Evolutionary conservation across 768 basidiomycete species (phyloP).

Genomic region (Wakefieldia striispora): DNA sequence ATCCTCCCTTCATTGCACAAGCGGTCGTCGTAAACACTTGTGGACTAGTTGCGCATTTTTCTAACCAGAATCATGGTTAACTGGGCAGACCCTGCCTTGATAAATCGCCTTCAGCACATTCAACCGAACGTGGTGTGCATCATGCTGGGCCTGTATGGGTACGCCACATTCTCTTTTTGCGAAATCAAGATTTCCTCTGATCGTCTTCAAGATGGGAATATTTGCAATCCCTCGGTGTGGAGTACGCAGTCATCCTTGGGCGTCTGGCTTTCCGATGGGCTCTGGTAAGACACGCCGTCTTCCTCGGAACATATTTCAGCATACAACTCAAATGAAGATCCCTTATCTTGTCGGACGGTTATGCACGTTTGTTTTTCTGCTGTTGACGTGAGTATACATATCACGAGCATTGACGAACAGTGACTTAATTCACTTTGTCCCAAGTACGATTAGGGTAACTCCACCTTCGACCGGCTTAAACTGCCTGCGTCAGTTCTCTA

Average conservation of each 20-base stretch:
- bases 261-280: slow-evolving; percentile 26
- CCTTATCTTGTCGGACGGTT: slow-evolving; percentile 25
- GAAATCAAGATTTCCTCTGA: background rate
- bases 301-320: background rate
- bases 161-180: background rate
- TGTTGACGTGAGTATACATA: slow-evolving; percentile 12
- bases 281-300: slow-evolving; percentile 14
- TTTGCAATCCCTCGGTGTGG: slow-evolving; percentile 15
- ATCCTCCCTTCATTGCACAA: background rate
- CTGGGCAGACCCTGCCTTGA: slow-evolving; percentile 13
- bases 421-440: background rate
- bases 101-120: background rate
- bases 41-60: background rate
- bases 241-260: slow-evolving; percentile 23
- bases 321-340: slow-evolving; percentile 9
- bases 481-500: slow-evolving; percentile 21
- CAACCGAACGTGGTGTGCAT: slow-evolving; percentile 14
- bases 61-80: slow-evolving; percentile 16
- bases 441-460: slow-evolving; percentile 5
- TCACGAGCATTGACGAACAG: background rate
- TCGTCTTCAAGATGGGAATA: slow-evolving; percentile 25
- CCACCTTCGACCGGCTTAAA: background rate
- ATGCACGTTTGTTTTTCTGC: slow-evolving; percentile 13
- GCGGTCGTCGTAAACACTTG: background rate
- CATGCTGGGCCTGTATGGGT: slow-evolving; percentile 25